A percentile compares a stretch with the other conserved stretches of the same genome.
Evolutionary conservation across 2,329 filamentous ascomycete genomes (phyloP).

Genomic region (Saccharata proteae): DNA sequence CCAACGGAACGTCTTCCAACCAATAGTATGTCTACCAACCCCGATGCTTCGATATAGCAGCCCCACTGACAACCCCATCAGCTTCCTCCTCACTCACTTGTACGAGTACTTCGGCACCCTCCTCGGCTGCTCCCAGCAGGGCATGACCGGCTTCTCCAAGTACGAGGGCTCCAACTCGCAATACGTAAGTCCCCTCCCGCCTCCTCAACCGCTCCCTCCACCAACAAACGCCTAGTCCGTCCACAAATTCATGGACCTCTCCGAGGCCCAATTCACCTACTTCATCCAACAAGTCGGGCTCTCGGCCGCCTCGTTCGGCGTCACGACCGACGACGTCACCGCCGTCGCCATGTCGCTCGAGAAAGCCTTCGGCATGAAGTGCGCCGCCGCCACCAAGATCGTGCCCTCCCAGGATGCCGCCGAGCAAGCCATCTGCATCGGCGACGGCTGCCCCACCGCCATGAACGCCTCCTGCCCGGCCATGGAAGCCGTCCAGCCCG

Average conservation of each 20-base stretch:
- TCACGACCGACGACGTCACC: conserved; percentile 40
- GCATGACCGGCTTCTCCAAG: too few species aligned
- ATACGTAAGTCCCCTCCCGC: conserved; percentile 24
- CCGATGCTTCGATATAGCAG: not conserved
- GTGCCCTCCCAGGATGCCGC: conserved; percentile 34
- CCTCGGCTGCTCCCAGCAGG: conserved; percentile 26
- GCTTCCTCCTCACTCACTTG: conserved; percentile 47
- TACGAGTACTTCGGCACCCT: conserved; percentile 51
- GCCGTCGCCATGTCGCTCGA: conserved; percentile 39
- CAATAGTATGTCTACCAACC: conserved; percentile 38
- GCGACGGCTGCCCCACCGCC: conserved; percentile 32
- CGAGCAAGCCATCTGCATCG: conserved; percentile 46
- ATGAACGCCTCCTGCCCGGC: too few species aligned
- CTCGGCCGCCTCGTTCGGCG: conserved; percentile 46
- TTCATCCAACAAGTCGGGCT: conserved; percentile 49
- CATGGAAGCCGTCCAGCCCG: too few species aligned
- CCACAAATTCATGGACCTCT: conserved; percentile 50
- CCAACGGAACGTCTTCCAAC: conserved; percentile 37
- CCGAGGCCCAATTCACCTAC: conserved; percentile 40
- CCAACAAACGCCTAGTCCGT: conserved; percentile 44
- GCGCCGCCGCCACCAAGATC: conserved; percentile 34
- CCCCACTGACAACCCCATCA: conserved; percentile 13
- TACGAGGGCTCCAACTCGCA: too few species aligned
- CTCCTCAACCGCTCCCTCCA: conserved; percentile 36
- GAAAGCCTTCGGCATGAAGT: conserved; percentile 40